These are phyloP conservation scores for Arthonia radiata DNA, from an alignment of 495 filamentous ascomycete species.

Conservation along the genomic window DNA sequence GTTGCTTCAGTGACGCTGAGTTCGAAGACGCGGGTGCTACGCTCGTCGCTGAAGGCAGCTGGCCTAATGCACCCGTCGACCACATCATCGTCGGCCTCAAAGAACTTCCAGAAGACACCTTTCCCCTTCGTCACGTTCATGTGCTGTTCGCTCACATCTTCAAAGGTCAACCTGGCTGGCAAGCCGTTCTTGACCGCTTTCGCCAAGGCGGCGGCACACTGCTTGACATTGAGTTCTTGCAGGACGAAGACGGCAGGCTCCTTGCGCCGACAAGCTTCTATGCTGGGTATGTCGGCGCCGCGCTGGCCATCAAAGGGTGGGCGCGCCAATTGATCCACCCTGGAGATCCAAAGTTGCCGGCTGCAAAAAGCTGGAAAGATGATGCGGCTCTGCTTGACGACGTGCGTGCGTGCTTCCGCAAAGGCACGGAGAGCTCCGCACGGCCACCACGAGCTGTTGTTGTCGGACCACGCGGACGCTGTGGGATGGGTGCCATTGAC, in stretches of 20 bases:
- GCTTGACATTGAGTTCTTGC: slow-evolving; percentile 2
- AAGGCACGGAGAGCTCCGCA: background rate
- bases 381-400: background rate
- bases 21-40: slow-evolving; percentile 1
- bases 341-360: background rate
- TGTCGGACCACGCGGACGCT: no score
- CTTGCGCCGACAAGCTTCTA: slow-evolving; percentile 3
- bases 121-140: slow-evolving; percentile 1
- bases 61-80: slow-evolving; percentile 1
- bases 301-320: slow-evolving; percentile 1
- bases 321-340: slow-evolving; percentile 1
- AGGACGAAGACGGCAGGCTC: no score
- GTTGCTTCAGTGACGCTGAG: slow-evolving; percentile 1
- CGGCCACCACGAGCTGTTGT: slow-evolving; percentile 1
- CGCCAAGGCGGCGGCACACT: slow-evolving; percentile 1
- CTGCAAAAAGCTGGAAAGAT: background rate
- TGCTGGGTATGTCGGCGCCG: slow-evolving; percentile 2
- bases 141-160: slow-evolving; percentile 2
- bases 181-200: slow-evolving; percentile 1
- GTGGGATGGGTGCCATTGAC: slow-evolving; percentile 2
- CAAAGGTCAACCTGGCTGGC: slow-evolving; percentile 2
- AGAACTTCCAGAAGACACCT: slow-evolving; percentile 1
- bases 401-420: background rate
- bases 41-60: slow-evolving; percentile 2
- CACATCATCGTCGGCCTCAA: slow-evolving; percentile 2